Conservation (phyloP, 2,329 filamentous ascomycete species). For the Ceratocystis cubensis region DNA sequence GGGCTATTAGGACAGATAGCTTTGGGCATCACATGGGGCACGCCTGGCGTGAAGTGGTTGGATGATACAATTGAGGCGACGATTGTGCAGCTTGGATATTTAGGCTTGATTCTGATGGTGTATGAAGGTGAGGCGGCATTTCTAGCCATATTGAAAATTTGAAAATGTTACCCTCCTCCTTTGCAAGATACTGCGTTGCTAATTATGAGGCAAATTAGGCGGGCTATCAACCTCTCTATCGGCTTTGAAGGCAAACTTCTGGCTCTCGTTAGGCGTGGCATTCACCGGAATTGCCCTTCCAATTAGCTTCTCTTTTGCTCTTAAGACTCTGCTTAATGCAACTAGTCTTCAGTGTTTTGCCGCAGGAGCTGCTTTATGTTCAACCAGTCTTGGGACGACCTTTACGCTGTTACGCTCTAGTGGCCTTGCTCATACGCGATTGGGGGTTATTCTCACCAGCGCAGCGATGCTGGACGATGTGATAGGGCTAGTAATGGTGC, state of each 20-base stretch:
- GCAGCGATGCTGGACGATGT: conserved; percentile 78
- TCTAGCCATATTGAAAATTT: background rate
- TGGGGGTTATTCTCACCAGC: conserved; percentile 53
- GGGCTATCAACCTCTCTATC: conserved; percentile 9
- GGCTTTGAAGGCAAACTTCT: conserved; percentile 9
- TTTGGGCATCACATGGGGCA: conserved; percentile 57
- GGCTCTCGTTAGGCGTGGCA: background rate
- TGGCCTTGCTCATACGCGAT: conserved; percentile 32
- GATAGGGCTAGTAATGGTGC: conserved; percentile 62
- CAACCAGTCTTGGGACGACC: conserved; percentile 60
- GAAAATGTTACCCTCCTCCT: background rate
- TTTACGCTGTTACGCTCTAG: conserved; percentile 42
- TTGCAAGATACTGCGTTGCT: background rate
- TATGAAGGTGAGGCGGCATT: conserved; percentile 43
- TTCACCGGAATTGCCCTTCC: conserved; percentile 6
- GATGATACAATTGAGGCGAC: conserved; percentile 37
- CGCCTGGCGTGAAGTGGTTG: conserved; percentile 51
- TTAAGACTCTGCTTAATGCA: conserved; percentile 39
- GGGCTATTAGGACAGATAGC: conserved; percentile 61
- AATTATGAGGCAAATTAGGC: background rate
- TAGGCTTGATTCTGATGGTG: conserved; percentile 59
- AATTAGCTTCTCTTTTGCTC: conserved; percentile 33
- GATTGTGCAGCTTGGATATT: conserved; percentile 55
- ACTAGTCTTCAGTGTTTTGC: conserved; percentile 53
- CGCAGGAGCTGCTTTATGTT: conserved; percentile 59